Conservation (phyloP, 2,329 filamentous ascomycete species). For the Talaromyces sp. region DNA sequence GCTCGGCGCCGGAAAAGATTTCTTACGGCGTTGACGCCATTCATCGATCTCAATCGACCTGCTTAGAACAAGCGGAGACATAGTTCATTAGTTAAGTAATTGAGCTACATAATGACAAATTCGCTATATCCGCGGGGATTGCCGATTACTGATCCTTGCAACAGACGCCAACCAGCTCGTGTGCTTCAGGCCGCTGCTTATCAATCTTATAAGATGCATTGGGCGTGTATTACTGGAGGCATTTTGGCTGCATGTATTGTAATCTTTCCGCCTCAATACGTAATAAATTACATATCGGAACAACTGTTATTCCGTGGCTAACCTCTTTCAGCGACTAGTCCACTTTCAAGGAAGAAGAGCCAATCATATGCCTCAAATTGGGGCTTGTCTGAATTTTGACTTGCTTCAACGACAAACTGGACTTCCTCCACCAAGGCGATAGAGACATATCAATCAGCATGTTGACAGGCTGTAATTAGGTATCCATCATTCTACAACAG, state of each 20-base stretch:
- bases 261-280: not conserved
- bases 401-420: not conserved
- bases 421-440: not conserved
- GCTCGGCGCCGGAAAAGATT: conserved; percentile 15
- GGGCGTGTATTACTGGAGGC: not conserved
- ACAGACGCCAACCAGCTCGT: not conserved
- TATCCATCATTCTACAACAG: not conserved
- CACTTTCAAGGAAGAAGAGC: not conserved
- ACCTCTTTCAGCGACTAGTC: not conserved
- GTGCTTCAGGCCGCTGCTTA: not conserved
- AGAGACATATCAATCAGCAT: not conserved
- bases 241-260: not conserved
- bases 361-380: not conserved
- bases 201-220: conserved; percentile 15
- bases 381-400: not conserved
- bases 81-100: not conserved
- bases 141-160: not conserved
- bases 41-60: not conserved
- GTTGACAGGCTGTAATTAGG: no score
- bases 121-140: not conserved
- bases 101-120: not conserved
- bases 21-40: conserved; percentile 17
- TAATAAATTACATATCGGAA: not conserved
- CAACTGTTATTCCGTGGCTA: not conserved
- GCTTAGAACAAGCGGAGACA: not conserved